Base-by-base conservation (phyloP, 176 grass and related monocot genomes). In the Hordeum vulgare region DNA sequence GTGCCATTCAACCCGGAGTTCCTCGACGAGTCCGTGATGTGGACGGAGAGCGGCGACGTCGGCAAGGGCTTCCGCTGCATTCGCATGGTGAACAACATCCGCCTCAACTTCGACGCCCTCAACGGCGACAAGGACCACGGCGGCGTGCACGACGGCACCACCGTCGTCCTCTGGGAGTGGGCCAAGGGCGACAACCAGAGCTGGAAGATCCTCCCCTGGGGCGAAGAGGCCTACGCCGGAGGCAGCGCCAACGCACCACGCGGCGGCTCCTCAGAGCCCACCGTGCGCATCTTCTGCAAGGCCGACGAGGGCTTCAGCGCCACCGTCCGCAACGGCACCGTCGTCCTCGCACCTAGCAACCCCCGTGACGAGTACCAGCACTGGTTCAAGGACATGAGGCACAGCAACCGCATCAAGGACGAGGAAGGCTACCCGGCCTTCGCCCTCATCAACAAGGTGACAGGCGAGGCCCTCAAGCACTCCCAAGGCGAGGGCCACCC, bases 381-480 rank as follows among this genome's bases (percentile, higher is more conserved):
- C 83, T 97, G 94, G 94, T 54, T 90, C 92, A 97, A 94, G 72
- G 94, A 97, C 77, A 92, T 92, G 92, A 87, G 92, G 74, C 86
- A 87, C 88, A 89, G 92, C 88, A 89, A 87, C 81, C 75, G 78
- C 66, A 80, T 97, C 71, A 92, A 90, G 90, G 94, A 97, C 64
- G 92, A 97, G 64, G 92, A 97, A 14, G 94, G 94, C 3, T 94
- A 94, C 85, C 94, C 92, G 1, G 86, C 90, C n/a, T 97, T 97
- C 59, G 94, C 88, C 3, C 77, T 97, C 14, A 86, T 97, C 27
- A 97, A 97, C 81, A 89, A 80, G 87, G 94, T 76, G 36, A 97
- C 94, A 10, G 90, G 88, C 7, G 74, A 97, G 67, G 94, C 94
- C 57, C 90, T 97, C 60, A 97, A 97, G 86, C 94, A 97, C 84